Evolutionary conservation across 805 yeast species (phyloP).

Genomic region (Suhomyces vadensis): DNA sequence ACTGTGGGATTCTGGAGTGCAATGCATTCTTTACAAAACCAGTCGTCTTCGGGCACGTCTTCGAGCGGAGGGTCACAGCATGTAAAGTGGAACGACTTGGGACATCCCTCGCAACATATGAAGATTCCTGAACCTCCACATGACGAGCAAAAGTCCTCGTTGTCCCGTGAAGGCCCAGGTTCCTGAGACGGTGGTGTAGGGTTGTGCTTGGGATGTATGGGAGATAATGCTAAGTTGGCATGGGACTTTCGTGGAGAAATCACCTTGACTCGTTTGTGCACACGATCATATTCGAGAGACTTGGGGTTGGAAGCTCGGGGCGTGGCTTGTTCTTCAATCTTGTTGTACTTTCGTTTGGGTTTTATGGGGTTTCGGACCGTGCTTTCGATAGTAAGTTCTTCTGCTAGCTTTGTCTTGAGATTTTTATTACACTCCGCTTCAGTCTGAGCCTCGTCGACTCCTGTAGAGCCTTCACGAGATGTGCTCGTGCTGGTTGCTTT

Average conservation of each 20-base stretch:
- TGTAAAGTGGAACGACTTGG: slow-evolving; percentile 85
- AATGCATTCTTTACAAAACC: slow-evolving; percentile 83
- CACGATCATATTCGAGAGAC: background rate
- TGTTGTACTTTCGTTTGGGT: slow-evolving; percentile 6
- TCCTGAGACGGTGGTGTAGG: slow-evolving; percentile 10
- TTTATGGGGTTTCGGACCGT: slow-evolving; percentile 16
- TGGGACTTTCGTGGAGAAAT: slow-evolving; percentile 35
- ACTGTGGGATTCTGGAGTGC: slow-evolving; percentile 38
- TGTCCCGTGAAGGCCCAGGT: slow-evolving; percentile 31
- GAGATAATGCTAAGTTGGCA: slow-evolving; percentile 21
- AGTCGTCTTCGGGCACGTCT: slow-evolving; percentile 81
- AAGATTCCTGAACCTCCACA: slow-evolving; percentile 90
- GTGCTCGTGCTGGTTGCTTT: slow-evolving; percentile 5
- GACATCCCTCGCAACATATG: slow-evolving; percentile 92
- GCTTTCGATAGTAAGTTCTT: slow-evolving; percentile 17
- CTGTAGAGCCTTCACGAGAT: slow-evolving; percentile 15
- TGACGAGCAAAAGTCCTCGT: slow-evolving; percentile 88
- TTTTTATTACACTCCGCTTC: slow-evolving; percentile 13
- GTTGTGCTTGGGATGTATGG: background rate
- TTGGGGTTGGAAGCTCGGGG: background rate
- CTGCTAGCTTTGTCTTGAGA: slow-evolving; percentile 17
- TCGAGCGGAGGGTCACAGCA: slow-evolving; percentile 91
- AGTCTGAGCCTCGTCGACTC: slow-evolving; percentile 16
- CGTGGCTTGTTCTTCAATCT: background rate
- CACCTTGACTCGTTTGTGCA: slow-evolving; percentile 19